Base-by-base conservation (phyloP, 1,139 yeast genomes). In the Scheffersomyces insectosa region DNA sequence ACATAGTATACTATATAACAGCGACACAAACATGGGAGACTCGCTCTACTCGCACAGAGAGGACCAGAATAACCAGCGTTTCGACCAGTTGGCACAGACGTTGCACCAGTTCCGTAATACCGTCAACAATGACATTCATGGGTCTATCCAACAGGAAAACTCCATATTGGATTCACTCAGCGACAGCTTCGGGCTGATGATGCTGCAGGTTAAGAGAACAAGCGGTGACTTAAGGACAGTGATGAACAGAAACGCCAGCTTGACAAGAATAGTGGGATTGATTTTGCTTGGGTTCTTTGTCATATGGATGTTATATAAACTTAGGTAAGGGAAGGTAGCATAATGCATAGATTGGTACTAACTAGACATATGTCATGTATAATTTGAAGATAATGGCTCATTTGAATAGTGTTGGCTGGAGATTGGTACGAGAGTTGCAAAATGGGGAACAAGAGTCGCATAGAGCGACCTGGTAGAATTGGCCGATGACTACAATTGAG, bases 211-310 rank as follows among this genome's bases (percentile, higher is more conserved):
- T 12, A 81, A 79, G 50, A 68, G 82, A 46, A 81, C 96, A 0
- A 82, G 95, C 28, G 70, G 79, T 2, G 82, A 86, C 41, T 75
- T 91, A 36, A 68, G 86, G 28, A 77, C 57, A 3, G 78, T 73
- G 1, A 70, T 74, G 77, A 66, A 62, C 41, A 54, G 79, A 48
- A 74, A 74, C 46, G 66, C 76, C 10, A 71, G 76, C 50, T 60
- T 74, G 36, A 66, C 77, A 0, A 59, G 70, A 46, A 60, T 68
- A 2, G 77, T 74, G 8, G 71, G 71, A 12, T 37, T 66, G 34
- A 85, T 88, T 5, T 67, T 89, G 47, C 55, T 79, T 36, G 72
- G 72, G 3, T 83, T 89, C 55, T 77, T 88, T 54, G 70, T 88
- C 5, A 54, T 88, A 32, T 89, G 89, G 79, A 78, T 83, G 55